phyloP scores from a whole-genome alignment of 495 filamentous ascomycete genomes.

The Thozetella sp. region DNA sequence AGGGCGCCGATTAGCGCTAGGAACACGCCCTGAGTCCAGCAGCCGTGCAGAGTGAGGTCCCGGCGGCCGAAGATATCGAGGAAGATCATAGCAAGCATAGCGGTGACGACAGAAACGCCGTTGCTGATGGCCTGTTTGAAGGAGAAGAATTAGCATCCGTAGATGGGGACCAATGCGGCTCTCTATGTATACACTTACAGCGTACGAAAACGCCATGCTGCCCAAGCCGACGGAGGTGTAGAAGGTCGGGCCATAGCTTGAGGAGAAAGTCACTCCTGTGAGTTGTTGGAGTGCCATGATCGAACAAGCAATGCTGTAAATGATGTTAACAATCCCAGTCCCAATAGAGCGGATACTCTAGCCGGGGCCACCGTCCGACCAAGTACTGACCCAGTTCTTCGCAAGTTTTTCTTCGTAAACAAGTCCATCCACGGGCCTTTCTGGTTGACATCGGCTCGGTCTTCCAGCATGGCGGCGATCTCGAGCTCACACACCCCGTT shows the following conservation, averaged over 20 bases:
- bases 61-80: background rate
- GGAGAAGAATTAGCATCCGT: too few species aligned
- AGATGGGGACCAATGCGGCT: too few species aligned
- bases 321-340: background rate
- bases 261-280: background rate
- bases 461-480: background rate
- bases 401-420: background rate
- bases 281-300: background rate
- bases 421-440: background rate
- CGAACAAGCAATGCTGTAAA: background rate
- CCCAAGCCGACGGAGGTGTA: background rate
- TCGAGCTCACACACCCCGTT: background rate
- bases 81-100: background rate
- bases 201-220: background rate
- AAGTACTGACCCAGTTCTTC: background rate
- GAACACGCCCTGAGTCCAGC: background rate
- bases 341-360: too few species aligned
- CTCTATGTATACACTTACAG: background rate
- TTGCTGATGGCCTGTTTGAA: background rate
- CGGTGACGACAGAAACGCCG: background rate
- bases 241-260: background rate
- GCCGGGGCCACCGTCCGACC: too few species aligned
- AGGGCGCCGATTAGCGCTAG: background rate
- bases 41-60: background rate
- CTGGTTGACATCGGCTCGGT: background rate